phyloP scores from a whole-genome alignment of 495 filamentous ascomycete genomes.

The Penicillium cataractarum region DNA sequence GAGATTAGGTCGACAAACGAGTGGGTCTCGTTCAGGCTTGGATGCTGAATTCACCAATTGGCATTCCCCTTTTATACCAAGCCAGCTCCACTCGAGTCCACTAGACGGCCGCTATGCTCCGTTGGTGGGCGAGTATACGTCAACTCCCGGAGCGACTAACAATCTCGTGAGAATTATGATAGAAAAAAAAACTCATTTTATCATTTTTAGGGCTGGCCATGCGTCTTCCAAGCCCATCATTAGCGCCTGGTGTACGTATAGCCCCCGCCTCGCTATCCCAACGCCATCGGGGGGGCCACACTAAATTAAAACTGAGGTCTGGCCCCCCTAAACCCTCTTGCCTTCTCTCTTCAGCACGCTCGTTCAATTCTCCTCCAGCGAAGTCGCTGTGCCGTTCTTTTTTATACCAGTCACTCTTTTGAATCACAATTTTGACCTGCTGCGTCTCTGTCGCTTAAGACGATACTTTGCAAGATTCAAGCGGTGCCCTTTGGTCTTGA shows the following conservation, averaged over 20 bases:
- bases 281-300: not conserved
- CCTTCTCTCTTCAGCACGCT: not conserved
- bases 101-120: not conserved
- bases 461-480: not conserved
- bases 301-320: conserved; percentile 2
- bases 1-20: conserved; percentile 9
- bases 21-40: not conserved
- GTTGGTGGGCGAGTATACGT: conserved; percentile 13
- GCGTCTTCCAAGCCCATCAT: conserved; percentile 3
- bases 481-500: not conserved
- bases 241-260: conserved; percentile 16
- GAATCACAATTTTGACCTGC: not conserved
- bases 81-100: conserved; percentile 13
- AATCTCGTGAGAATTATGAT: not conserved
- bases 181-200: not conserved
- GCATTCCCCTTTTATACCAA: no score
- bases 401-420: conserved; percentile 5
- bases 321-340: not conserved
- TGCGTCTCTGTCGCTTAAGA: not conserved
- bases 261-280: not conserved
- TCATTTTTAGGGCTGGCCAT: conserved; percentile 1
- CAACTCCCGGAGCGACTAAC: conserved; percentile 13
- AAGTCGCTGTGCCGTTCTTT: conserved; percentile 4
- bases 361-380: not conserved
- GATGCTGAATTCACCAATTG: not conserved